Conservation (phyloP, 805 yeast species). For the Sugiyamaella marilandica region DNA sequence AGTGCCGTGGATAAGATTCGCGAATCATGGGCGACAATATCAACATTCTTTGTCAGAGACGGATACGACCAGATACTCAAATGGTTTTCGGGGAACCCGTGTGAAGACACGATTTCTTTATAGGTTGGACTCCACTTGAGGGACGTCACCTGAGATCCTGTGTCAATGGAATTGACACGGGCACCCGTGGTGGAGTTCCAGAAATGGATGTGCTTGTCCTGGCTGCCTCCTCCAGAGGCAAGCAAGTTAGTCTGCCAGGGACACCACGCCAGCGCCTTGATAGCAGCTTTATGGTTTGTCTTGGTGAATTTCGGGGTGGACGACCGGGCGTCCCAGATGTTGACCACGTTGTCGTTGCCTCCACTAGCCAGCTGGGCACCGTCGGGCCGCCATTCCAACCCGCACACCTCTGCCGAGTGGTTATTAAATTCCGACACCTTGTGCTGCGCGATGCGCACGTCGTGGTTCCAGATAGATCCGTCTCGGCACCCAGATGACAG, state of each 20-base stretch:
- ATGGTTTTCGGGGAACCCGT: conserved; percentile 86
- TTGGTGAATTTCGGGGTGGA: conserved; percentile 66
- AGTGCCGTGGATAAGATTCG: conserved; percentile 77
- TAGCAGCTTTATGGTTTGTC: conserved; percentile 85
- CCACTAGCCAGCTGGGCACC: conserved; percentile 87
- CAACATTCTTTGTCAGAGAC: conserved; percentile 79
- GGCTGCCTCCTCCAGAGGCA: conserved; percentile 97
- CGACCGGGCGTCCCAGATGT: conserved; percentile 85
- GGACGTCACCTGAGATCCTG: conserved; percentile 93
- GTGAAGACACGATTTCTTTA: conserved; percentile 83
- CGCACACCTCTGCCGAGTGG: conserved; percentile 90
- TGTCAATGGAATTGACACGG: conserved; percentile 76
- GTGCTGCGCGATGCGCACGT: conserved; percentile 81
- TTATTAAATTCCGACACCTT: conserved; percentile 53
- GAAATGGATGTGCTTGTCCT: conserved; percentile 82
- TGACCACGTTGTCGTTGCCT: conserved; percentile 89
- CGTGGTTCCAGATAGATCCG: conserved; percentile 82
- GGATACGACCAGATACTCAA: conserved; percentile 83
- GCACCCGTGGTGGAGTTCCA: conserved; percentile 95
- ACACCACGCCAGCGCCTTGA: conserved; percentile 92
- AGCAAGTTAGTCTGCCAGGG: conserved; percentile 76
- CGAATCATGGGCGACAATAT: conserved; percentile 86
- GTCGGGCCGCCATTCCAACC: conserved; percentile 77
- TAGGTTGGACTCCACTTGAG: conserved; percentile 69
- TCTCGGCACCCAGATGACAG: conserved; percentile 83